These are phyloP conservation scores for Candida insectalens DNA, from an alignment of 805 yeast genomes.

Conservation along the genomic window DNA sequence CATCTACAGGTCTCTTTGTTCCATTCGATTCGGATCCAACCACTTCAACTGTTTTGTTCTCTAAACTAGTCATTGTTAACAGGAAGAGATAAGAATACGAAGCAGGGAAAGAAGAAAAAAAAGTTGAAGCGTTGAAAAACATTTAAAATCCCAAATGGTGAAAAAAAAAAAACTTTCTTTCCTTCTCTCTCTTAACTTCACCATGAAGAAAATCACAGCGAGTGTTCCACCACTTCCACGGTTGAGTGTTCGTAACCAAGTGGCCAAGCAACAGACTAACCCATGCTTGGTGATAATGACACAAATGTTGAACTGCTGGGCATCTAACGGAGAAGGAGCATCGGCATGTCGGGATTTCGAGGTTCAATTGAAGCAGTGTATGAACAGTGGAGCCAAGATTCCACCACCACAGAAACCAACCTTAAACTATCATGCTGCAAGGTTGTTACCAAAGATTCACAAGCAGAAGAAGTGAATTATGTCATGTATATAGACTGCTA, in stretches of 20 bases:
- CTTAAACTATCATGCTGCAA: constrained; percentile 45
- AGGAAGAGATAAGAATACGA: not conserved
- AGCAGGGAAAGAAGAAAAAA: constrained; percentile 1
- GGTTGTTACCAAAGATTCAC: constrained; percentile 47
- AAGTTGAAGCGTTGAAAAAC: not conserved
- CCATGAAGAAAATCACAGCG: constrained; percentile 13
- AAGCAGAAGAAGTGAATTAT: constrained; percentile 21
- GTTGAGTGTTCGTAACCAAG: constrained; percentile 59
- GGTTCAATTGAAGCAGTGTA: constrained; percentile 63
- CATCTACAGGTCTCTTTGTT: too few relatives aligned
- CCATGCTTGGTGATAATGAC: constrained; percentile 79
- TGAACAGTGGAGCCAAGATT: constrained; percentile 32
- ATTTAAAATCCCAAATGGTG: not conserved
- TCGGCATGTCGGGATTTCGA: constrained; percentile 57
- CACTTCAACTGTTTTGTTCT: too few relatives aligned
- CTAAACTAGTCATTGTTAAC: constrained; percentile 8
- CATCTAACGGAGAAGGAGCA: constrained; percentile 83
- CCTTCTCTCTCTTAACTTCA: too few relatives aligned
- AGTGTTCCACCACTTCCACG: constrained; percentile 64
- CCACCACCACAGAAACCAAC: constrained; percentile 33
- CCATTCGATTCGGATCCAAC: too few relatives aligned
- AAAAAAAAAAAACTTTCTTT: constrained; percentile 5
- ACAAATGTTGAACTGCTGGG: constrained; percentile 88
- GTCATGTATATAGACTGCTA: too few relatives aligned
- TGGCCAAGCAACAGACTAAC: constrained; percentile 46